phyloP scores from a whole-genome alignment of 2,329 filamentous ascomycete species.

The Elsinoe fawcettii region DNA sequence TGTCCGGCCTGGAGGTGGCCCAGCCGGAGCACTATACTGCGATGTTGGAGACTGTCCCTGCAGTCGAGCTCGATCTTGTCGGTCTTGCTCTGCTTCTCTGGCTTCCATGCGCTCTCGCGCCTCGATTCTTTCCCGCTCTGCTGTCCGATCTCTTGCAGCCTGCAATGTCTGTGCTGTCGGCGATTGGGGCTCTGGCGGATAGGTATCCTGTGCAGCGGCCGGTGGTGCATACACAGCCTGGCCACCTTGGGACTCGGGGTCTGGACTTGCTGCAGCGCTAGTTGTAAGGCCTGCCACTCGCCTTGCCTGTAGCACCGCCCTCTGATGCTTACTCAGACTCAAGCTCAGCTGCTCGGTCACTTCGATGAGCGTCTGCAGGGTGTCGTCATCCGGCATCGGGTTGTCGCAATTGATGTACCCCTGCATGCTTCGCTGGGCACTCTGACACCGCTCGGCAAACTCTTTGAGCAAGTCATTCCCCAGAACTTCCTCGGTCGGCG shows the following conservation, averaged over 20 bases:
- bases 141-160: constrained; percentile 7
- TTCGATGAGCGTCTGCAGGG: constrained; percentile 86
- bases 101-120: constrained; percentile 8
- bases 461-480: constrained; percentile 85
- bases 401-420: constrained; percentile 73
- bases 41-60: not conserved
- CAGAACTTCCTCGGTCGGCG: constrained; percentile 65
- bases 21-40: constrained; percentile 2
- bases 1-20: constrained; percentile 3
- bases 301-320: constrained; percentile 58
- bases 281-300: constrained; percentile 28
- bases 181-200: not conserved
- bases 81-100: constrained; percentile 6
- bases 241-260: constrained; percentile 15
- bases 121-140: constrained; percentile 4
- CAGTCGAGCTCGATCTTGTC: not conserved
- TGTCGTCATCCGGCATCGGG: constrained; percentile 82
- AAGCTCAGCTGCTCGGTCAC: constrained; percentile 86
- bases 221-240: constrained; percentile 2
- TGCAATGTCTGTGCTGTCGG: constrained; percentile 5
- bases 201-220: not conserved
- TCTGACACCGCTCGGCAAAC: constrained; percentile 78
- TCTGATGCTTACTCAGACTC: constrained; percentile 75
- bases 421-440: constrained; percentile 74
- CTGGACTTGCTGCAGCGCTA: constrained; percentile 21